phyloP scores from a whole-genome alignment of 1,139 yeast species.

The Kluyveromyces marxianus region DNA sequence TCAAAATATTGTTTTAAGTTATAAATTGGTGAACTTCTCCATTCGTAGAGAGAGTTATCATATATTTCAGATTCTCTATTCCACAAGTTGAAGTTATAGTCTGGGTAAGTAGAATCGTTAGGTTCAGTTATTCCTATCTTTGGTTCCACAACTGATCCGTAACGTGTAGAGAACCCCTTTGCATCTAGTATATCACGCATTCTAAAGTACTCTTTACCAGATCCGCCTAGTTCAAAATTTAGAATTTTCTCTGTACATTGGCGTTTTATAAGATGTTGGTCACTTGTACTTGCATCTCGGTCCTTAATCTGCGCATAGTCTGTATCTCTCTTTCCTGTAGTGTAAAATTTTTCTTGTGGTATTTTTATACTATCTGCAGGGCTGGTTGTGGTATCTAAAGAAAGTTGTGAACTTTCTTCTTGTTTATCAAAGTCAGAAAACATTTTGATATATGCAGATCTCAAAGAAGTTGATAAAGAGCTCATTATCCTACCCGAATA shows the following conservation, averaged over 20 bases:
- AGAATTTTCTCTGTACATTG: background rate
- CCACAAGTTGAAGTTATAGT: conserved; percentile 36
- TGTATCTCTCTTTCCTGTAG: conserved; percentile 15
- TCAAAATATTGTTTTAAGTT: conserved; percentile 47
- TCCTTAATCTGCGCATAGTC: background rate
- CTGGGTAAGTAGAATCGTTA: conserved; percentile 28
- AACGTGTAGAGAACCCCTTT: conserved; percentile 45
- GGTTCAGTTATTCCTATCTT: conserved; percentile 29
- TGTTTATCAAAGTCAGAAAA: conserved; percentile 26
- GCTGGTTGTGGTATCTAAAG: background rate
- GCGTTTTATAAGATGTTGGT: background rate
- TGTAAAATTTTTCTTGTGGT: conserved; percentile 6
- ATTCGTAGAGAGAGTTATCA: conserved; percentile 35
- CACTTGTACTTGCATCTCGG: background rate
- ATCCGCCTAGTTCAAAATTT: conserved; percentile 37
- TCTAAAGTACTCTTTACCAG: conserved; percentile 40
- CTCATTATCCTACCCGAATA: conserved; percentile 64
- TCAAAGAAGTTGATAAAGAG: conserved; percentile 60
- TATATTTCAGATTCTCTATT: conserved; percentile 28
- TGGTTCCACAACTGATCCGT: conserved; percentile 32
- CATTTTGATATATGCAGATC: conserved; percentile 45
- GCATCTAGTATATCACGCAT: conserved; percentile 38
- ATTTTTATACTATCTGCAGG: background rate
- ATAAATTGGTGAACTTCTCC: conserved; percentile 38
- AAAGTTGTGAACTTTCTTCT: conserved; percentile 5